Evolutionary conservation across 2,329 filamentous ascomycete genomes (phyloP), one percentile per base, ranked within the genome.

Genomic region (Akanthomyces lecanii): DNA sequence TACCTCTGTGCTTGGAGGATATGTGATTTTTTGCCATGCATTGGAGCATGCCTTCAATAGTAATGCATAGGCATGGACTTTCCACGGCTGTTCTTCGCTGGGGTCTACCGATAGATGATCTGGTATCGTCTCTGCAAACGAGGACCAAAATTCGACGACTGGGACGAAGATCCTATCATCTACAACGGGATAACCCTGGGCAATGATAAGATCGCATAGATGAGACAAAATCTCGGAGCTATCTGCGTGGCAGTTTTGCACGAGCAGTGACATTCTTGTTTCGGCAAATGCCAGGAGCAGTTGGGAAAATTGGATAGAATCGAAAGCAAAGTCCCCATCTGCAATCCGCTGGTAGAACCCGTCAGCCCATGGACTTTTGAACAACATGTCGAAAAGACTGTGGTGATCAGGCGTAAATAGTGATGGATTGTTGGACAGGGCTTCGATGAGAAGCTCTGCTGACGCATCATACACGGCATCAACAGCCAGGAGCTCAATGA

Each of bases 81-180:
- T 54, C 56, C 38, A 60, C 18, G 30, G 52, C 8, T 51, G 30
- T 25, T 51, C 52, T 28, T 38, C 50, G 3, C 30, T 25, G 1
- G n/a, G 8, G 12, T 57, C 58, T 8, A 7, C 23, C 5, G 47
- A 10, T 5, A 58, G n/a, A 23, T 44, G 57, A 71, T 86, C 89
- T 64, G 81, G 84, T 78, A 87, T 80, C 14, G 85, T 84, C 74
- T 92, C 90, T 6, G 90, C 85, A 71, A 88, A 92, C 1, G 85
- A 87, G 21, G 85, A 88, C 91, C 91, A 95, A 71, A 95, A 94
- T 69, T 95, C 90, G 16, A 94, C 81, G 1, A 88, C 85, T 1
- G 86, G 84, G 0, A 90, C 84, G 62, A 91, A 92, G 12, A 92
- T 85, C 66, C 85, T 87, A 69, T 95, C 89, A 62, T 94, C 90